Base-by-base conservation (phyloP, 192 early-diverging fungal genomes). In the Diversispora epigaea region DNA sequence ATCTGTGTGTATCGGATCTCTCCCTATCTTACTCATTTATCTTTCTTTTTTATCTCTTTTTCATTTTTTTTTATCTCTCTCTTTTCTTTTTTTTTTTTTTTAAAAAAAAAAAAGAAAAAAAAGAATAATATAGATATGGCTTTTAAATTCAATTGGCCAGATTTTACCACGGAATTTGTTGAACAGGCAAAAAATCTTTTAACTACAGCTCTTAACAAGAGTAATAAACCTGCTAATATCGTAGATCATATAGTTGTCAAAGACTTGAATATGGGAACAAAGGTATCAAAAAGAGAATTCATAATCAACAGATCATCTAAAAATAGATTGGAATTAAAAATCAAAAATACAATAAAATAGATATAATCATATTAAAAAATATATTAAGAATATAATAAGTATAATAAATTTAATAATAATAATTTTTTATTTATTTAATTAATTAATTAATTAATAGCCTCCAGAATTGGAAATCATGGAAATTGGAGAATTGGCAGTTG, bases 381-480 rank as follows among this genome's bases (percentile, higher is more conserved):
- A 32, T 32, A 32, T 32, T 32, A 32, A 32, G 25, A 32, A 32
- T 32, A 32, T 32, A 32, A 21, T 39, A 15, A 47, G 39, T 46
- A 12, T 60, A 40, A 47, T 39, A 14, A 56, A n/a, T n/a, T n/a
- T 0, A 9, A 10, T 41, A 21, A 6, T n/a, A 32, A n/a, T 56
- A 21, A 6, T 60, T 60, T 45, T 21, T 14, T 14, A 60, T n/a
- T 21, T 15, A 45, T 19, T 21, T 60, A 22, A 46, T 41, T 43
- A 19, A 2, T 80, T 15, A 45, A 19, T 21, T 60, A 22, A 46
- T 41, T 43, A 19, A 2, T 80, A 94, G 86, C 91, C 97, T 6
- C 98, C 98, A 19, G 96, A 98, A 62, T 85, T 99, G 44, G 98
- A 99, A 73, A 96, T 99, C 78, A 81, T 99, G 10, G 98, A 99